Evolutionary conservation across 2,329 filamentous ascomycete genomes (phyloP), one percentile per base, ranked within the genome.

Genomic region (Metarhizium brunneum): DNA sequence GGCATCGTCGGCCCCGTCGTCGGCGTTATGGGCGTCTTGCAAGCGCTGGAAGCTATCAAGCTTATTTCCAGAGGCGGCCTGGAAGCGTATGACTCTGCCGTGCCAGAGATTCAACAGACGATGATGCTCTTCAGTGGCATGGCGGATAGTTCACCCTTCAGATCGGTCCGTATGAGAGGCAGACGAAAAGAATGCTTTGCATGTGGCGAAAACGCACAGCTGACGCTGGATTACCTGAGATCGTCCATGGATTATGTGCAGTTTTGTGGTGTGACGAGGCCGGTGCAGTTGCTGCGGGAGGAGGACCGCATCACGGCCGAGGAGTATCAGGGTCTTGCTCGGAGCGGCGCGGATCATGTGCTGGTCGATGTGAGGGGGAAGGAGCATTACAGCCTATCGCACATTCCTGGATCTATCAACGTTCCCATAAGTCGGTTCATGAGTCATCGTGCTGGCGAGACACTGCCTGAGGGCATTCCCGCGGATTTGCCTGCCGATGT

Each of bases 1-100:
- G 94, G 94, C 0, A 91, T 99, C 8, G 65, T 99, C 1, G 94
- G 94, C 0, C 92, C 94, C 0, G 91, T 96, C 0, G 94, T 99
- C 0, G 94, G 94, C 0, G 80, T 85, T 0, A 96, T 99, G 90
- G 94, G 94, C 7, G 85, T 96, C 0, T 73, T 97, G 55, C 94
- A 97, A 73, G 92, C 94, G 0, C 75, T 95, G 1, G 91, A 97
- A 71, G 85, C 90, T 0, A 85, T 97, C 64, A 94, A 95, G 67
- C 70, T 96, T n/a, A 78, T 96, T 16, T 78, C 82, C 0, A 64
- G 73, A 35, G 68, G 65, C 3, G 63, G 63, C 6, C 57, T 64
- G 8, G 64, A 67, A n/a, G 16, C 29, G 4, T 8, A 10, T 7
- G 60, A 35, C 10, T 35, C 60, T 2, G 61, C 60, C 1, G 61